These are phyloP conservation scores for Cryptococcus hybrid DNA, from an alignment of 1,284 basidiomycete genomes.

Conservation along the genomic window DNA sequence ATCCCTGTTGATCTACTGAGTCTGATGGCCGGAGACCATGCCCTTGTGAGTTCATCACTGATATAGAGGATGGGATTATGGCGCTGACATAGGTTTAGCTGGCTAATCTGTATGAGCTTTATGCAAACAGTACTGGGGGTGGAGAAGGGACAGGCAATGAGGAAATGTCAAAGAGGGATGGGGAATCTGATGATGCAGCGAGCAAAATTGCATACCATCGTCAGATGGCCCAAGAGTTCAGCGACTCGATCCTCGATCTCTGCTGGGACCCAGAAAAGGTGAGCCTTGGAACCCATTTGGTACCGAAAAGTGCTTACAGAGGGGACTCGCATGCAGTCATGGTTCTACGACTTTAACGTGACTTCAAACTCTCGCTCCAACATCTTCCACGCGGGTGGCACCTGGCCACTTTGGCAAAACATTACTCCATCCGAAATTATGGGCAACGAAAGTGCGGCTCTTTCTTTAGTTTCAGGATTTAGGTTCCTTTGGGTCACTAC, in stretches of 20 bases:
- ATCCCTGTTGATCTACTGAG: constrained; percentile 80
- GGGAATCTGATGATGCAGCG: not conserved
- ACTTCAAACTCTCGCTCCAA: constrained; percentile 62
- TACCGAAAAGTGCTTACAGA: not conserved
- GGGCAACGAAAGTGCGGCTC: constrained; percentile 58
- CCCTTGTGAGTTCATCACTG: constrained; percentile 57
- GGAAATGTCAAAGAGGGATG: constrained; percentile 7
- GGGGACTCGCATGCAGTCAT: constrained; percentile 31
- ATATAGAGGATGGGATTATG: not conserved
- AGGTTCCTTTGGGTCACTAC: constrained; percentile 78
- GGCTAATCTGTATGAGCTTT: constrained; percentile 61
- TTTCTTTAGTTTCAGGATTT: constrained; percentile 68
- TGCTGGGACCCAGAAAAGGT: constrained; percentile 74
- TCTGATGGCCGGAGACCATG: constrained; percentile 60
- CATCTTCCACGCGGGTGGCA: constrained; percentile 68
- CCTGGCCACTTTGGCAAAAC: constrained; percentile 83
- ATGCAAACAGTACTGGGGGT: constrained; percentile 12
- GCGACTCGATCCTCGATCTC: constrained; percentile 74
- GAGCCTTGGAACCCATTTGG: constrained; percentile 57
- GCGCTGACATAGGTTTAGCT: constrained; percentile 45
- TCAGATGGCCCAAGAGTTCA: constrained; percentile 60
- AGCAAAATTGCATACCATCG: constrained; percentile 56
- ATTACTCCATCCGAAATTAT: constrained; percentile 73
- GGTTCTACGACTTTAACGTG: constrained; percentile 71
- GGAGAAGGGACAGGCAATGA: constrained; percentile 9